Evolutionary conservation across 129 eudicot species (phyloP).

Genomic region (Oenanthe sinensis): DNA sequence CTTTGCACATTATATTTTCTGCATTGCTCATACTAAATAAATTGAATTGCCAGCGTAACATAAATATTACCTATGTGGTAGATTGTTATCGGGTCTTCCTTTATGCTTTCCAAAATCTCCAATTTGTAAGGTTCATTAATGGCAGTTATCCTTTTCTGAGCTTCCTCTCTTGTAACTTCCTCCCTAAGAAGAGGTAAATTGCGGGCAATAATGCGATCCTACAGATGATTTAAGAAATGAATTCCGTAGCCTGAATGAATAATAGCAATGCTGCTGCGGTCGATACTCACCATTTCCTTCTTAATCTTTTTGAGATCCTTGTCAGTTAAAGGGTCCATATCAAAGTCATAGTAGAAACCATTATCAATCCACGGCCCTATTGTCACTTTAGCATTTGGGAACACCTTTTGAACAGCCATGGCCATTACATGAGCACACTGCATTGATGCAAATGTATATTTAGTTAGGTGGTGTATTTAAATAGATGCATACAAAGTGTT

Average conservation of each 20-base stretch:
- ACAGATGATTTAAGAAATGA: conserved; percentile 33
- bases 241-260: conserved; percentile 42
- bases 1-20: background rate
- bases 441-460: conserved; percentile 20
- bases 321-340: conserved; percentile 86
- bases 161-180: conserved; percentile 95
- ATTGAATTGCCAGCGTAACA: background rate
- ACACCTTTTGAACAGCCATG: conserved; percentile 97
- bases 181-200: conserved; percentile 85
- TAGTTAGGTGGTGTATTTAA: background rate
- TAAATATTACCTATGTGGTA: conserved; percentile 74
- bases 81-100: conserved; percentile 87
- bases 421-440: conserved; percentile 99
- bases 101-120: conserved; percentile 77
- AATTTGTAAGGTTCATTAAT: conserved; percentile 91
- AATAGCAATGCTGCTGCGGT: background rate
- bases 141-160: conserved; percentile 44
- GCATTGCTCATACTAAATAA: background rate
- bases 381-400: conserved; percentile 92
- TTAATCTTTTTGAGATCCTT: conserved; percentile 86
- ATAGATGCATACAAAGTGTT: background rate
- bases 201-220: conserved; percentile 91
- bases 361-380: conserved; percentile 99
- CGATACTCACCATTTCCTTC: conserved; percentile 88
- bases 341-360: conserved; percentile 96